phyloP scores from a whole-genome alignment of 352 stramenopile species.

The Pythium rhizo-oryzae region DNA sequence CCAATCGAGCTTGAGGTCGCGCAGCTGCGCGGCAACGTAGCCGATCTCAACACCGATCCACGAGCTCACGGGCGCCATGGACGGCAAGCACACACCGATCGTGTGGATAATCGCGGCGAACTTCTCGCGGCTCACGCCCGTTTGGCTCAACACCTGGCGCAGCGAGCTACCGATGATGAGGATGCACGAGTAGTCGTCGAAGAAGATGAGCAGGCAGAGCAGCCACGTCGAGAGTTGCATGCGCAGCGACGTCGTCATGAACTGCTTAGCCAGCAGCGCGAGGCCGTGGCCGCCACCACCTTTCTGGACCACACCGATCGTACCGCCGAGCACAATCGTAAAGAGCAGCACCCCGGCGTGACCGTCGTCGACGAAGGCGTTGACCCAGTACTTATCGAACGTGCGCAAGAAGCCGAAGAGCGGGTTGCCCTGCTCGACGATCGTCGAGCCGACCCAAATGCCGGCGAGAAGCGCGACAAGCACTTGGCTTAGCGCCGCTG shows the following conservation, averaged over 20 bases:
- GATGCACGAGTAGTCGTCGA: slow-evolving; percentile 93
- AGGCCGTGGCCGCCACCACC: slow-evolving; percentile 85
- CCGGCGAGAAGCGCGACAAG: slow-evolving; percentile 79
- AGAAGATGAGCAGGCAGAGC: slow-evolving; percentile 90
- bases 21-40: slow-evolving; percentile 80
- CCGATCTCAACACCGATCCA: slow-evolving; percentile 92
- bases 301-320: slow-evolving; percentile 90
- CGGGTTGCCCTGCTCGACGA: slow-evolving; percentile 76
- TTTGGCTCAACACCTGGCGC: slow-evolving; percentile 79
- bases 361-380: slow-evolving; percentile 79
- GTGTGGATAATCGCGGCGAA: slow-evolving; percentile 91
- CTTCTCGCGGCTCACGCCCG: slow-evolving; percentile 86
- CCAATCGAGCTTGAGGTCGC: slow-evolving; percentile 82
- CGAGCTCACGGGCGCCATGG: slow-evolving; percentile 88
- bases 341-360: slow-evolving; percentile 89
- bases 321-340: slow-evolving; percentile 87
- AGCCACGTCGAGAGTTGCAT: slow-evolving; percentile 87
- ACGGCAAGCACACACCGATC: slow-evolving; percentile 85
- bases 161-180: slow-evolving; percentile 90
- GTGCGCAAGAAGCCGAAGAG: slow-evolving; percentile 79
- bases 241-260: slow-evolving; percentile 80
- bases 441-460: slow-evolving; percentile 88
- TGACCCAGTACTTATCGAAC: slow-evolving; percentile 89
- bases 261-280: slow-evolving; percentile 75
- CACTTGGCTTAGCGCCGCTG: slow-evolving; percentile 75